Percentiles rank a stretch among this genome's conserved stretches.
Evolutionary conservation across 345 rosid species (phyloP).

Genomic region (Moricandia moricandioides): DNA sequence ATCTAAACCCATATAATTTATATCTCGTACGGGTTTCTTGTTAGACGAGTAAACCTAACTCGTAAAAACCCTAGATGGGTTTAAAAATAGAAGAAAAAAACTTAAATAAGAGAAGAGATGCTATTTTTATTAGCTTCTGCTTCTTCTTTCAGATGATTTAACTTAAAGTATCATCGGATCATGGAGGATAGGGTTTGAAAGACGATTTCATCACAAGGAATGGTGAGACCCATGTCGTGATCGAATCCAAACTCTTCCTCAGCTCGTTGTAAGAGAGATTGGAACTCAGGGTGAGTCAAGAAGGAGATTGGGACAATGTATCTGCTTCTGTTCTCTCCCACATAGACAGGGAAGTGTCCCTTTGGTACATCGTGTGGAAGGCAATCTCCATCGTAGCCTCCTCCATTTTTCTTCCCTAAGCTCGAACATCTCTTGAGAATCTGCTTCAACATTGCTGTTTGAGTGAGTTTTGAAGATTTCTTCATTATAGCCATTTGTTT

Average conservation of each 20-base stretch:
- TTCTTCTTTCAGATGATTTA: constrained; percentile 32
- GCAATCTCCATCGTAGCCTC: constrained; percentile 43
- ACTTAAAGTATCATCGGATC: constrained; percentile 20
- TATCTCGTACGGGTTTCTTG: constrained; percentile 15
- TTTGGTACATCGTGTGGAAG: constrained; percentile 87
- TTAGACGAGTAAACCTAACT: constrained; percentile 41
- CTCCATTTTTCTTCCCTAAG: constrained; percentile 54
- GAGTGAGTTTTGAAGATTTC: constrained; percentile 51
- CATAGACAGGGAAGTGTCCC: constrained; percentile 91
- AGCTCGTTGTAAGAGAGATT: constrained; percentile 64
- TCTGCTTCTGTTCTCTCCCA: constrained; percentile 81
- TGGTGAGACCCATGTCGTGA: constrained; percentile 83
- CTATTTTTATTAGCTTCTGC: neutral
- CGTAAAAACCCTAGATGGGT: constrained; percentile 44
- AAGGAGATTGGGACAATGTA: constrained; percentile 85
- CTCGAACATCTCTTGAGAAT: constrained; percentile 71
- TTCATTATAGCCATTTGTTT: constrained; percentile 51
- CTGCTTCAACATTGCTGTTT: constrained; percentile 48
- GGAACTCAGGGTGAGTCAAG: constrained; percentile 77
- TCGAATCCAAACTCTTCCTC: constrained; percentile 96
- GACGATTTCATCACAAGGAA: constrained; percentile 89
- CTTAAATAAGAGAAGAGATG: constrained; percentile 11
- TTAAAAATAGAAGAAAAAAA: constrained; percentile 28
- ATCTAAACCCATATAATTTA: constrained; percentile 40
- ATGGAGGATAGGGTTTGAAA: constrained; percentile 37